phyloP scores from a whole-genome alignment of 2,329 filamentous ascomycete genomes.

The Xylaria polymorpha region DNA sequence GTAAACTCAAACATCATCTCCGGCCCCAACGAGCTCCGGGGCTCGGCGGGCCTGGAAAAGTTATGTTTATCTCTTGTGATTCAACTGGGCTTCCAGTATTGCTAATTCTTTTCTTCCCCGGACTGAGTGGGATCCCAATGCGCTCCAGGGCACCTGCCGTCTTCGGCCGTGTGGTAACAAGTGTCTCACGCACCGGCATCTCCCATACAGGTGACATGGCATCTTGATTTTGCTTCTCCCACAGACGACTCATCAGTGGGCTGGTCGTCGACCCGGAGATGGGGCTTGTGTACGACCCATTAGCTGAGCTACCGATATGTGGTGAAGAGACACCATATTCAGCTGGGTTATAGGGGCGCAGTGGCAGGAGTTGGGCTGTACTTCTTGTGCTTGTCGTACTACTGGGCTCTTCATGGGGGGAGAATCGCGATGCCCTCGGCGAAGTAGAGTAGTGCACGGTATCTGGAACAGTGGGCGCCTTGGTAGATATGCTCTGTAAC shows the following conservation, averaged over 20 bases:
- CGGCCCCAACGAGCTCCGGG: slow-evolving; percentile 31
- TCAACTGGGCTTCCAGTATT: slow-evolving; percentile 48
- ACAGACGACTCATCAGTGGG: slow-evolving; percentile 46
- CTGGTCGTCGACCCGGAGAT: slow-evolving; percentile 48
- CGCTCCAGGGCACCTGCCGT: slow-evolving; percentile 32
- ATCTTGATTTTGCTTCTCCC: slow-evolving; percentile 41
- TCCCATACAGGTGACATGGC: slow-evolving; percentile 44
- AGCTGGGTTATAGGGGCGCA: slow-evolving; percentile 50
- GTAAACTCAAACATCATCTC: not conserved
- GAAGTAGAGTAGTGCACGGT: slow-evolving; percentile 49
- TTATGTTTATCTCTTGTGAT: slow-evolving; percentile 47
- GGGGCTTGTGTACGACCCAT: slow-evolving; percentile 45
- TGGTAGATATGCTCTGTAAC: slow-evolving; percentile 45
- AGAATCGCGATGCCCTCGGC: slow-evolving; percentile 48
- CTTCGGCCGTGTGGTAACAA: slow-evolving; percentile 19
- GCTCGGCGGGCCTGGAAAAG: slow-evolving; percentile 46
- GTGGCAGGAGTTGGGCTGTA: slow-evolving; percentile 48
- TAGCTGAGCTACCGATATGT: slow-evolving; percentile 32
- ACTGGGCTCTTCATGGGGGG: slow-evolving; percentile 47
- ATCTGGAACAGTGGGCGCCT: slow-evolving; percentile 45
- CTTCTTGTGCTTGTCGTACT: slow-evolving; percentile 50
- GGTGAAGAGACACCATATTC: slow-evolving; percentile 46
- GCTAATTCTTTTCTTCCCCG: slow-evolving; percentile 41
- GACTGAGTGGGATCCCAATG: slow-evolving; percentile 37
- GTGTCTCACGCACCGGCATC: slow-evolving; percentile 36